A percentile compares a stretch with the other conserved stretches of the same genome.
Conservation (phyloP, 2,329 filamentous ascomycete genomes). For the Penicillium hordei region DNA sequence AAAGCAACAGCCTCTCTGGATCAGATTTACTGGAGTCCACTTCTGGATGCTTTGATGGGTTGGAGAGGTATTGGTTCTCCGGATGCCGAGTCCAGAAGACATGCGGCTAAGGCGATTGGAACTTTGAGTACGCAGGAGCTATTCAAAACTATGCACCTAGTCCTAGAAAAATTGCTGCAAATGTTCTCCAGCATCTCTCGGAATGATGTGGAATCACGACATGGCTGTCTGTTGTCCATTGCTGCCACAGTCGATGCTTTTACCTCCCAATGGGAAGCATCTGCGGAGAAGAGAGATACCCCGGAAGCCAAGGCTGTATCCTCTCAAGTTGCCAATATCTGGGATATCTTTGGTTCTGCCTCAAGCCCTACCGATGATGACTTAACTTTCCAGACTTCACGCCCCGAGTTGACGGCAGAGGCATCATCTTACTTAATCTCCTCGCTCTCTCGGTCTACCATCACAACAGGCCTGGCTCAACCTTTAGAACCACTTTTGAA, state of each 20-base stretch:
- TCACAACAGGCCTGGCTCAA: slow-evolving; percentile 8
- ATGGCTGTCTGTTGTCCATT: slow-evolving; percentile 46
- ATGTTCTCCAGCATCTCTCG: slow-evolving; percentile 40
- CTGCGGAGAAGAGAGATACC: slow-evolving; percentile 19
- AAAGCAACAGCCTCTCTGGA: slow-evolving; percentile 66
- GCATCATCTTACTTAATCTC: slow-evolving; percentile 41
- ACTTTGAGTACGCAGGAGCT: slow-evolving; percentile 36
- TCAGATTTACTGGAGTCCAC: slow-evolving; percentile 62
- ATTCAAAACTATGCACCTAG: slow-evolving; percentile 32
- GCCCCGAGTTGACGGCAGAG: slow-evolving; percentile 46
- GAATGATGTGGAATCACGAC: slow-evolving; percentile 44
- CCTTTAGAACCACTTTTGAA: slow-evolving; percentile 29
- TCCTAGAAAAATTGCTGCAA: slow-evolving; percentile 35
- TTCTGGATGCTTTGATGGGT: slow-evolving; percentile 69
- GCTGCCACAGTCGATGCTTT: slow-evolving; percentile 40
- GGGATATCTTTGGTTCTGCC: slow-evolving; percentile 40
- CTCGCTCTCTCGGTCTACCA: slow-evolving; percentile 37
- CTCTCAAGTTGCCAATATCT: slow-evolving; percentile 32
- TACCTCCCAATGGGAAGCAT: slow-evolving; percentile 19
- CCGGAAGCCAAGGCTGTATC: slow-evolving; percentile 30
- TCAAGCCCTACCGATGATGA: slow-evolving; percentile 39
- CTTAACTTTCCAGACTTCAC: slow-evolving; percentile 40
- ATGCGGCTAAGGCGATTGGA: slow-evolving; percentile 70
- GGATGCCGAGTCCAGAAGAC: slow-evolving; percentile 70
- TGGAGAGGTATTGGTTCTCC: slow-evolving; percentile 88